Evolutionary conservation across 2,329 filamentous ascomycete species (phyloP), one percentile per base, ranked within the genome.

Genomic region (Neophaeococcomyces mojaviensis): DNA sequence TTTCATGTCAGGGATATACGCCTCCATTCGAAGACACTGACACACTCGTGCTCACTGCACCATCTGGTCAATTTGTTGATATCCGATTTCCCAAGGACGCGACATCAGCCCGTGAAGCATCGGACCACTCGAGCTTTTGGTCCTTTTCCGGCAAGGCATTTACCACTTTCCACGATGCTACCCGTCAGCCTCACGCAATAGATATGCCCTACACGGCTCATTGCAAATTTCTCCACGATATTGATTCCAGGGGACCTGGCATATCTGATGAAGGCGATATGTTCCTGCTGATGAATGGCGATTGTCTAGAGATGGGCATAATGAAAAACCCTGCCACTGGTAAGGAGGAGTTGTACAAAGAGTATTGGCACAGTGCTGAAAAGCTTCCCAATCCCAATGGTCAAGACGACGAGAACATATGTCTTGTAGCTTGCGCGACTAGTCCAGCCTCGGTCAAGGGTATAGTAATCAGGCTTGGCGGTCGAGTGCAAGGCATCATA

Each of bases 251-350:
- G 39, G 52, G 49, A 5, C 31, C 40, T 3, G 52, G 47, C 12
- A 55, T 52, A 18, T 39, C 15, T 12, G 55, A 57, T 37, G 53
- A 57, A 44, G 55, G 55, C 8, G 53, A 56, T 33, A 48, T 55
- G 48, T 57, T 56, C 32, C 24, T 55, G 13, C 50, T 58, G 4
- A 46, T 41, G 2, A 57, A 57, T 44, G 55, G 49, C 13, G 53
- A 56, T 36, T 52, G 53, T 30, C 48, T 57, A 5, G 54, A 58
- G 47, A 47, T 54, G 19, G 54, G 55, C 5, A 47, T 48, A 31
- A 57, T 55, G 55, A 12, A 44, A 24, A 56, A 55, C 45, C 54
- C 52, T 3, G 19, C 38, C 2, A 49, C 54, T 2, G 46, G 49
- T 13, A 48, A 44, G 26, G 34, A 50, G 4, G 47, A 51, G 38